Percentiles rank a stretch among this genome's conserved stretches.
Conservation (phyloP, 257 asterid species). For the Osmanthus fragrans region DNA sequence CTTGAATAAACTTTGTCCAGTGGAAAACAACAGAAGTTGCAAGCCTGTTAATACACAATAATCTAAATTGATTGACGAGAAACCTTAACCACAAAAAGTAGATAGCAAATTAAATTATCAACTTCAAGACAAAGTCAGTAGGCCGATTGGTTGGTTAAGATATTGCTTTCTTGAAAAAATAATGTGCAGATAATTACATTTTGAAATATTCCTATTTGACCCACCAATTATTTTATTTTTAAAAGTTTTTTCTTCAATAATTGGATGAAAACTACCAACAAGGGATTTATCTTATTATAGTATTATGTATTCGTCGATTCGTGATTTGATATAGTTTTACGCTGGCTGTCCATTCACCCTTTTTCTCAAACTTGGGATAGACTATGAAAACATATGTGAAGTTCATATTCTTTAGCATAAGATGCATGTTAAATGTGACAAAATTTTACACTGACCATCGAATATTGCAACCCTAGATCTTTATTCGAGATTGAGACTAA, state of each 20-base stretch:
- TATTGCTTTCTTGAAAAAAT: constrained; percentile 30
- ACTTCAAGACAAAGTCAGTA: constrained; percentile 19
- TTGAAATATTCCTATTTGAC: constrained; percentile 20
- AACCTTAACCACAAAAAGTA: constrained; percentile 26
- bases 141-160: constrained; percentile 33
- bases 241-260: neutral
- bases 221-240: neutral
- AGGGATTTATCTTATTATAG: neutral
- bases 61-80: constrained; percentile 28
- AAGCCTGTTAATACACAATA: constrained; percentile 22
- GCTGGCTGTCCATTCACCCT: too few relatives aligned
- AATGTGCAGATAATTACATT: constrained; percentile 17
- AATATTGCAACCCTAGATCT: neutral
- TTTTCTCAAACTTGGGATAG: too few relatives aligned
- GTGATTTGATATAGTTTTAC: too few relatives aligned
- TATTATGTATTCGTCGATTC: too few relatives aligned
- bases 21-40: constrained; percentile 32
- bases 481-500: too few relatives aligned
- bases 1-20: constrained; percentile 11
- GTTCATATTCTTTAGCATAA: too few relatives aligned
- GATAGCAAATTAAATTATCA: constrained; percentile 19
- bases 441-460: too few relatives aligned
- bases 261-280: neutral
- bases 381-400: too few relatives aligned
- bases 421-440: neutral